Conservation (phyloP, 257 asterid genomes). For the Lithospermum erythrorhizon region DNA sequence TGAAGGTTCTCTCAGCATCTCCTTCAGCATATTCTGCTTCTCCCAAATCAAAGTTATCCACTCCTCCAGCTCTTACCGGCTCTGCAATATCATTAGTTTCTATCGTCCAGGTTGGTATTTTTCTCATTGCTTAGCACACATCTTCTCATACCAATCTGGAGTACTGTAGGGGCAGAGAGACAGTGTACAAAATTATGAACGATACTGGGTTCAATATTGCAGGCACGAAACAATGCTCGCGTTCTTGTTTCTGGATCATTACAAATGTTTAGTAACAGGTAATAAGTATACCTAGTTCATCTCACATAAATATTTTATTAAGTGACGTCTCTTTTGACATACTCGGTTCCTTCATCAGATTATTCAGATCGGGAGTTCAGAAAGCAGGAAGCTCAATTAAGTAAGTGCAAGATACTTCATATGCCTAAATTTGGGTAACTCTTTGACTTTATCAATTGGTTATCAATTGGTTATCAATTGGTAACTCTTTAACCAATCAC, state of each 20-base stretch:
- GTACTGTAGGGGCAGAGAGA: no score
- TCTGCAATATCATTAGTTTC: conserved; percentile 71
- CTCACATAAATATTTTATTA: not conserved
- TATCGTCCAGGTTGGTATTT: conserved; percentile 57
- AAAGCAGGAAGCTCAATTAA: conserved; percentile 24
- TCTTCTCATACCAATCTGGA: no score
- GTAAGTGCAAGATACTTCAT: conserved; percentile 15
- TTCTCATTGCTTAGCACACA: not conserved
- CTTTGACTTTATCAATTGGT: not conserved
- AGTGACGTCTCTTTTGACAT: not conserved
- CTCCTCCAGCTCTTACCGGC: conserved; percentile 67
- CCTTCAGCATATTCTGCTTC: conserved; percentile 78
- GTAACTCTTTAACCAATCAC: not conserved
- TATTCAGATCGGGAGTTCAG: conserved; percentile 28
- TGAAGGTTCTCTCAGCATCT: conserved; percentile 76
- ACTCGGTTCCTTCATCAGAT: conserved; percentile 15
- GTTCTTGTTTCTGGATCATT: conserved; percentile 31
- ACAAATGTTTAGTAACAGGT: conserved; percentile 28
- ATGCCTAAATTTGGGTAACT: not conserved
- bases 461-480: no score
- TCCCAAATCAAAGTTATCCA: conserved; percentile 54
- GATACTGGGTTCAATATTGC: conserved; percentile 6
- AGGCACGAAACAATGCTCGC: conserved; percentile 40
- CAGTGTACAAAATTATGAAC: not conserved
- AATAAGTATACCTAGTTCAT: conserved; percentile 10